A percentile compares a stretch with the other conserved stretches of the same genome.
Evolutionary conservation across 106 monocot genomes (phyloP).

Genomic region (Apostasia shenzhenica): DNA sequence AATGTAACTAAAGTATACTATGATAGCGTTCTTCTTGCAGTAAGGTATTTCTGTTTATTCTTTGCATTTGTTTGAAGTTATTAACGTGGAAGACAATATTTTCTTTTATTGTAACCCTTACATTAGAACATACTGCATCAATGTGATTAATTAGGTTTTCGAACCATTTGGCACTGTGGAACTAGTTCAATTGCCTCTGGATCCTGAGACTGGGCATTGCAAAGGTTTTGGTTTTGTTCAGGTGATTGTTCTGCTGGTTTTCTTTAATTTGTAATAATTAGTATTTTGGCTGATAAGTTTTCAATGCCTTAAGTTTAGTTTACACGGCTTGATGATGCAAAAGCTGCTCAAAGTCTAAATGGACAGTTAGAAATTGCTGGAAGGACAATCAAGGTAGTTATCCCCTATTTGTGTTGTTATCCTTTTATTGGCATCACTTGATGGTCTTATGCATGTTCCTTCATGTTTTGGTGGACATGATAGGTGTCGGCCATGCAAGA

Average conservation of each 20-base stretch:
- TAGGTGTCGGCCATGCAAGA: conserved; percentile 67
- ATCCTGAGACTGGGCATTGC: conserved; percentile 60
- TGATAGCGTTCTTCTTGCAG: too few relatives aligned
- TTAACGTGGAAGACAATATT: too few relatives aligned
- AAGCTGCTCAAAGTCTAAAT: conserved; percentile 52
- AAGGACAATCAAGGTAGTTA: conserved; percentile 35
- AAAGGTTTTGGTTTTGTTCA: conserved; percentile 78
- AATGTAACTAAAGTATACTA: too few relatives aligned
- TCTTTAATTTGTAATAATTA: not conserved
- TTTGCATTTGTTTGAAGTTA: too few relatives aligned
- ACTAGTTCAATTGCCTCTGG: conserved; percentile 60
- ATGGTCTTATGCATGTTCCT: not conserved
- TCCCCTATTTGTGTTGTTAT: not conserved
- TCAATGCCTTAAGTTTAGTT: conserved; percentile 22
- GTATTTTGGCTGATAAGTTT: conserved; percentile 2
- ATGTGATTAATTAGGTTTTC: conserved; percentile 34
- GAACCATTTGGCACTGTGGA: conserved; percentile 69
- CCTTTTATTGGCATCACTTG: not conserved
- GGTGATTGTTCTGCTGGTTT: conserved; percentile 19
- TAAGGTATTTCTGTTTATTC: too few relatives aligned
- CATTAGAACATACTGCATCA: too few relatives aligned
- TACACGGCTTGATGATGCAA: conserved; percentile 58
- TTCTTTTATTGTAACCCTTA: too few relatives aligned
- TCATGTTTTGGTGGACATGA: not conserved
- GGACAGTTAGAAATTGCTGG: conserved; percentile 71